Conservation (phyloP, 2,329 filamentous ascomycete species). For the Rutstroemia sp. region DNA sequence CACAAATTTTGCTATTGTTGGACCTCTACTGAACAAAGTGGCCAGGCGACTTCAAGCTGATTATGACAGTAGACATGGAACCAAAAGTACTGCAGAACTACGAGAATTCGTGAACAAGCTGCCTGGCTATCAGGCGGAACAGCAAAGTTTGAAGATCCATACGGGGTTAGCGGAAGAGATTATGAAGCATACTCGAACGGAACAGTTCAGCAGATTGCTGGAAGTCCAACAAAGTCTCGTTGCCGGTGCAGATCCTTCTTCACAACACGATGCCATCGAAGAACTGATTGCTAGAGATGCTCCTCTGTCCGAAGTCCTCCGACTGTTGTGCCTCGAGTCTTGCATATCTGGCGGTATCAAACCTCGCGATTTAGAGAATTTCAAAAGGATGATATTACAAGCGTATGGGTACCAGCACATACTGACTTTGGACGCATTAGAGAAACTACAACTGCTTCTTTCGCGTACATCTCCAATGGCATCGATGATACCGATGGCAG, state of each 20-base stretch:
- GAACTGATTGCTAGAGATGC: constrained; percentile 88
- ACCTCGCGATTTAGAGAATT: constrained; percentile 79
- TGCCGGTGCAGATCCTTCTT: constrained; percentile 79
- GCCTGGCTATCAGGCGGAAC: constrained; percentile 86
- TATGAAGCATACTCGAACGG: constrained; percentile 83
- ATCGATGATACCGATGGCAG: constrained; percentile 72
- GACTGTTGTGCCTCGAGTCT: constrained; percentile 85
- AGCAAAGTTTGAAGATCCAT: constrained; percentile 86
- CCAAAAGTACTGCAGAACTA: constrained; percentile 83
- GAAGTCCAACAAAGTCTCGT: constrained; percentile 96
- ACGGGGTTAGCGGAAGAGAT: constrained; percentile 92
- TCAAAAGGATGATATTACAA: constrained; percentile 80
- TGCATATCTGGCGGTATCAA: constrained; percentile 85
- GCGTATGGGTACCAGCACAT: constrained; percentile 95
- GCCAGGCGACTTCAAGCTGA: constrained; percentile 80
- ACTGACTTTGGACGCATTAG: constrained; percentile 78
- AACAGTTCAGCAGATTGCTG: constrained; percentile 78
- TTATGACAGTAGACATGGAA: constrained; percentile 79
- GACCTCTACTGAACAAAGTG: constrained; percentile 80
- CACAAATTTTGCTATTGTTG: constrained; percentile 92
- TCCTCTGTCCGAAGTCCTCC: constrained; percentile 71
- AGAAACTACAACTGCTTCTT: constrained; percentile 81
- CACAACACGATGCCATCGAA: constrained; percentile 84
- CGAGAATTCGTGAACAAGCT: constrained; percentile 93
- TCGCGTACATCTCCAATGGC: constrained; percentile 69